These are phyloP conservation scores for Laguncularia racemosa DNA, from an alignment of 345 rosid genomes.

Conservation along the genomic window DNA sequence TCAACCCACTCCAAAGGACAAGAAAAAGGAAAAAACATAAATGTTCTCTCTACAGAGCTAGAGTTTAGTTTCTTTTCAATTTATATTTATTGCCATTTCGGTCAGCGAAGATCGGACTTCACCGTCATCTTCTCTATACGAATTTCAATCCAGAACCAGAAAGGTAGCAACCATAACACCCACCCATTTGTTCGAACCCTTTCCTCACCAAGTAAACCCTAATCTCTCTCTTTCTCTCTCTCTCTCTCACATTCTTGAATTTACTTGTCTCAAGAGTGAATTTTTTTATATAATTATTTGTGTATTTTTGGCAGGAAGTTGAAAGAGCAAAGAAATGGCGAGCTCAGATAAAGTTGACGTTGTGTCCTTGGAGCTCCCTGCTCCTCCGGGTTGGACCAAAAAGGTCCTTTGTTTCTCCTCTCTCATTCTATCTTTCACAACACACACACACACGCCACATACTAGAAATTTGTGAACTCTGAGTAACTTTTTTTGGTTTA, in stretches of 20 bases:
- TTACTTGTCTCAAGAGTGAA: no score
- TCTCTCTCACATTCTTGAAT: no score
- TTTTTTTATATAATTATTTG: not conserved
- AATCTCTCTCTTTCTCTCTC: no score
- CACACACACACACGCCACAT: not conserved
- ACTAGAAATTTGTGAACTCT: not conserved
- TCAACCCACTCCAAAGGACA: slow-evolving; percentile 1
- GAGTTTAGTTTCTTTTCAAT: no score
- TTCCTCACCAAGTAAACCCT: no score
- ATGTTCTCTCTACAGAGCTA: no score
- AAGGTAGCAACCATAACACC: no score
- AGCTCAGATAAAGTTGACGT: slow-evolving; percentile 18
- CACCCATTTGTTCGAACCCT: no score
- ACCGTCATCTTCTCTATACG: no score
- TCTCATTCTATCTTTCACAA: not conserved
- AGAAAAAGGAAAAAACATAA: not conserved
- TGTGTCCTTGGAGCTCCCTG: slow-evolving; percentile 40
- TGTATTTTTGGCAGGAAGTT: not conserved
- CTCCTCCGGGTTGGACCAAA: slow-evolving; percentile 42
- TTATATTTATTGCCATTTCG: no score
- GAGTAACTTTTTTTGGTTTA: not conserved
- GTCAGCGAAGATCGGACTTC: no score
- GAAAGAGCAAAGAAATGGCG: slow-evolving; percentile 19
- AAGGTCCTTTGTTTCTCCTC: slow-evolving; percentile 16
- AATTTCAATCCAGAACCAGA: no score